phyloP scores from a whole-genome alignment of 805 yeast genomes.

The Pichia sporocuriosa region DNA sequence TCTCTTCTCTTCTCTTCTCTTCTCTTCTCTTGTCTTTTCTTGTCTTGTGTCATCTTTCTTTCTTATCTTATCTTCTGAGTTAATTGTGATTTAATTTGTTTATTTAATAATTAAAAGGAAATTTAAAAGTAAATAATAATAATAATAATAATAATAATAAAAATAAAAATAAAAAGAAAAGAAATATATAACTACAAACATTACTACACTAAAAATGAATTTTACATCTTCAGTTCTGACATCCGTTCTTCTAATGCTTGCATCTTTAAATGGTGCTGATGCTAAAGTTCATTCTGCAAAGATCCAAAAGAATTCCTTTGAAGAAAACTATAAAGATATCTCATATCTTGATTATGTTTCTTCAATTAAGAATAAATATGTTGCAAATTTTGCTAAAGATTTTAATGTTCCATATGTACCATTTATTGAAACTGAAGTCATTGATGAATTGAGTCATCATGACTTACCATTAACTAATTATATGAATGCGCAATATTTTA shows the following conservation, averaged over 20 bases:
- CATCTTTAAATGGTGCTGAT: slow-evolving; percentile 21
- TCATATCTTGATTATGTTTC: slow-evolving; percentile 41
- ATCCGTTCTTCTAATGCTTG: slow-evolving; percentile 24
- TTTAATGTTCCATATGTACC: slow-evolving; percentile 35
- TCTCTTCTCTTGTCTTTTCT: no score
- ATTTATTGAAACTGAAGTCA: slow-evolving; percentile 27
- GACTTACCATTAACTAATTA: slow-evolving; percentile 87
- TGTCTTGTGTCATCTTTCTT: no score
- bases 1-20: no score
- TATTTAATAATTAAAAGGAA: no score
- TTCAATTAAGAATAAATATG: slow-evolving; percentile 44
- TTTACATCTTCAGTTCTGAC: slow-evolving; percentile 30
- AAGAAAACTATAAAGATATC: slow-evolving; percentile 40
- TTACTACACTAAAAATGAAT: background rate
- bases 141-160: no score
- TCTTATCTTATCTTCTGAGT: no score
- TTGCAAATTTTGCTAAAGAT: slow-evolving; percentile 20
- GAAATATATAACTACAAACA: no score
- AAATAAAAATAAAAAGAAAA: no score
- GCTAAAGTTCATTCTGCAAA: slow-evolving; percentile 43
- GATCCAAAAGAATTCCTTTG: slow-evolving; percentile 40
- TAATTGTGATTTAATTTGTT: no score
- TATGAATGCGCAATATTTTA: slow-evolving; percentile 91
- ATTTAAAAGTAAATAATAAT: no score
- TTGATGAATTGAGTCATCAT: slow-evolving; percentile 38